Base-by-base conservation (phyloP, 2,329 filamentous ascomycete genomes). In the Stagonosporopsis rhizophila region DNA sequence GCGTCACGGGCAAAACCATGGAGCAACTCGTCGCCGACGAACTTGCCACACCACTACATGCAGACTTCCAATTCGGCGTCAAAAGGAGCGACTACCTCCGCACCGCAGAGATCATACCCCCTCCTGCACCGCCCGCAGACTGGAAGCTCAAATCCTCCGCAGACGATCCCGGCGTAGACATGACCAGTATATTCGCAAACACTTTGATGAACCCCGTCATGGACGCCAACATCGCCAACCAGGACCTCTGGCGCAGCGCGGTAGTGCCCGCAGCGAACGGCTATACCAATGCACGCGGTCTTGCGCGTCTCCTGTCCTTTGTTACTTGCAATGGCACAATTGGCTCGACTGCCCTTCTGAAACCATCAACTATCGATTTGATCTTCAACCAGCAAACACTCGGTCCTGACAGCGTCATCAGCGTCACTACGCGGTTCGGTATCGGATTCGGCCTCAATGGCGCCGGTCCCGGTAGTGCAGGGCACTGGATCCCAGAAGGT, bases 41-140 rank as follows among this genome's bases (percentile, higher is more conserved):
- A 79, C 65, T 87, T 84, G 75, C 86, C 89, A 23, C 87, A 81
- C 75, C 88, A 88, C 30, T 71, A 62, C 54, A 49, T 68, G 62
- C 68, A 2, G 64, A 64, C 34, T 64, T 62, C 38, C 50, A 56
- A 11, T 52, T 65, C 3, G 64, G 64, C 30, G 60, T 42, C 4
- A 37, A 47, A 3, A 28, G 54, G 4, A 27, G 50, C 1, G 56
- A 65, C 19, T 55, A 52, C 44, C 14, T 17, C 7, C 50, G 62
- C 14, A 45, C 60, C 0, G 60, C 64, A 3, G 55, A 61, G 1
- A 59, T 62, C 11, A 47, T 63, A 4, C 52, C 64, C 2, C 61
- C 61, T 4, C 62, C 53, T 5, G 44, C 60, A 2, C 34, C 47
- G 19, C 23, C 38, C 0, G 32, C 23, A 9, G 38, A 44, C 38